Evolutionary conservation across 108 stramenopile genomes (phyloP), one percentile per base, ranked within the genome.

Genomic region (Cyclotella baltica): DNA sequence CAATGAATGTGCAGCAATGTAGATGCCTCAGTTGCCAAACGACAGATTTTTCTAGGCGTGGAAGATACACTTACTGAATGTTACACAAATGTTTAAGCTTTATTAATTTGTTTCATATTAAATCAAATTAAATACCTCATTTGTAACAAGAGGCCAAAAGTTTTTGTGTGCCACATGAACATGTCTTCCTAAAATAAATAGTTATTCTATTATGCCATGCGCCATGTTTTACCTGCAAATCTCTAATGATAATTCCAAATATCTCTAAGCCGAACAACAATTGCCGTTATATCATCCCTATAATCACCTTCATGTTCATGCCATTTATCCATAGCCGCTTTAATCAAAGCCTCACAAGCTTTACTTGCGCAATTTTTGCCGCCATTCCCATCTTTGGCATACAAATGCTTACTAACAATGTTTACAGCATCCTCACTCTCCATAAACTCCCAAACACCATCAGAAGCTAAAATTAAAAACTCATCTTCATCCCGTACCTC

Each of bases 381-480:
- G 0, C 48, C 37, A 47, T 46, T 53, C 15, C 28, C 9, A 8
- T 11, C 37, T 4, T 73, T 27, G 18, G 64, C 48, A 18, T 68
- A 19, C 51, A 93, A 58, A 62, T 92, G 75, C 30, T 72, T 67
- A 18, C 77, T 79, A 3, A 96, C 90, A 55, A 96, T 86, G 16
- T 87, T 51, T 11, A 96, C 90, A n/a, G 92, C 92, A 34, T 93
- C 87, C 63, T 86, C 56, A 31, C 87, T 92, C 6, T 77, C 73
- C 37, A 98, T 86, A 73, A 98, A 98, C 84, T 98, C 98, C 98
- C 98, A 98, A 22, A 98, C 98, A 22, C 98, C 98, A 77, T 98
- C 98, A 3, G 93, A 83, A 8, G 98, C 98, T 46, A 97, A 69
- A 34, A 98, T 91, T 18, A 97, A 62, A 74, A 96, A 97, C 34